Evolutionary conservation across 805 yeast species (phyloP).

Genomic region (Saccharomyces kudriavzevii): DNA sequence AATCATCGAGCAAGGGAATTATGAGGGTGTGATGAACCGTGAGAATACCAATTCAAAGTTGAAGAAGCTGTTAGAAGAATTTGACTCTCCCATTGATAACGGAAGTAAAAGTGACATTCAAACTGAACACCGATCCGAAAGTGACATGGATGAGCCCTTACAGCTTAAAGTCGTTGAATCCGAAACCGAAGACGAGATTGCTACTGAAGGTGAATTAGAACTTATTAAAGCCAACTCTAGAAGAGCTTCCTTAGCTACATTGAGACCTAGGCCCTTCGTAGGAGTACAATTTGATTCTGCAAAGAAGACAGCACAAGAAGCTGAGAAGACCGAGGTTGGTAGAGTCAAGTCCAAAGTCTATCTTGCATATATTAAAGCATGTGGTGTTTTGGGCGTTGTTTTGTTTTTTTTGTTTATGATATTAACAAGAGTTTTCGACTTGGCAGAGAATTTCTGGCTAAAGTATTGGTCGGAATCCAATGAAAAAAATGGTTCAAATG

Average conservation of each 20-base stretch:
- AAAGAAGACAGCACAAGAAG: constrained; percentile 38
- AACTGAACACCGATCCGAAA: constrained; percentile 7
- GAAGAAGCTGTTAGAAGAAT: constrained; percentile 22
- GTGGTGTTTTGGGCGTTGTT: constrained; percentile 45
- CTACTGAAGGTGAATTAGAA: constrained; percentile 3
- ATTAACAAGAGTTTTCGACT: constrained; percentile 31
- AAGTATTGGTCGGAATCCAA: constrained; percentile 60
- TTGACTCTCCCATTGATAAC: constrained; percentile 23
- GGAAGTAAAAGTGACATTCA: constrained; percentile 7
- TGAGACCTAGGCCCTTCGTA: constrained; percentile 34
- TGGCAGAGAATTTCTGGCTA: constrained; percentile 52
- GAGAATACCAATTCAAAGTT: constrained; percentile 25
- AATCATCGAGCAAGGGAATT: constrained; percentile 53
- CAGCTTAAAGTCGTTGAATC: constrained; percentile 8
- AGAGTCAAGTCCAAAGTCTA: constrained; percentile 49
- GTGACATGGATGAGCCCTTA: constrained; percentile 1
- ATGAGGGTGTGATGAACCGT: constrained; percentile 38
- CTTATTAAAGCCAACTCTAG: constrained; percentile 27
- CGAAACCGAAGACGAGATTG: constrained; percentile 3
- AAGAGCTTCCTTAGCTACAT: constrained; percentile 59
- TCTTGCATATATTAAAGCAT: constrained; percentile 48
- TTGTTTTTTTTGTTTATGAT: constrained; percentile 33
- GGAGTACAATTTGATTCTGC: constrained; percentile 13
- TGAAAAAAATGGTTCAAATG: constrained; percentile 36
- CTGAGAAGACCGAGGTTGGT: constrained; percentile 51